Percentiles rank a stretch among this genome's conserved stretches.
These are phyloP conservation scores for Melampsora larici-populina DNA, from an alignment of 1,284 basidiomycete species.

Conservation along the genomic window DNA sequence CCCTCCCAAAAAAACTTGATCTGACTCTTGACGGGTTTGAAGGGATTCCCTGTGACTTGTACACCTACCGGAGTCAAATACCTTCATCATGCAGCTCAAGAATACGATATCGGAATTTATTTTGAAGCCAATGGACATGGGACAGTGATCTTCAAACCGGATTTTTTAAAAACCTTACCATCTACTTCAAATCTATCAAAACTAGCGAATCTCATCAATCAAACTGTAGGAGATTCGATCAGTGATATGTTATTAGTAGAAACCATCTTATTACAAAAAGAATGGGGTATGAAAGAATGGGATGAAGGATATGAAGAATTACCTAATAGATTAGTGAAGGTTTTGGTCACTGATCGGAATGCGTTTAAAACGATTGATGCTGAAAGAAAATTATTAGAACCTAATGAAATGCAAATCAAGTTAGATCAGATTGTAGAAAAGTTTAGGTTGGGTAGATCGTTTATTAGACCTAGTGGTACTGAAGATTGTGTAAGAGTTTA, in stretches of 20 bases:
- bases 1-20: constrained; percentile 21
- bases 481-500: constrained; percentile 98
- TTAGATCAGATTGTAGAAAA: constrained; percentile 79
- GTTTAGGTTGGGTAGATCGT: constrained; percentile 80
- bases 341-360: constrained; percentile 77
- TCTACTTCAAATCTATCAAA: constrained; percentile 66
- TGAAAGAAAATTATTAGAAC: constrained; percentile 78
- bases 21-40: background rate
- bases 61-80: constrained; percentile 97
- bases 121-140: constrained; percentile 99
- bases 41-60: constrained; percentile 90
- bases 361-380: constrained; percentile 90
- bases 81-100: constrained; percentile 92
- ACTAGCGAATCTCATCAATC: constrained; percentile 85
- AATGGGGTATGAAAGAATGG: constrained; percentile 83
- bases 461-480: constrained; percentile 94
- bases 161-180: constrained; percentile 58
- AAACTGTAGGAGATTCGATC: constrained; percentile 95
- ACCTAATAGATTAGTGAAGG: constrained; percentile 95
- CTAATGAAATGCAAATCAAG: constrained; percentile 74
- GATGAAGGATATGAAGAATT: constrained; percentile 89
- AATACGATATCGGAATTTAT: constrained; percentile 92
- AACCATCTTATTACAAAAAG: constrained; percentile 79
- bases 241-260: constrained; percentile 96
- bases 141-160: constrained; percentile 86